Evolutionary conservation across 2,329 filamentous ascomycete species (phyloP), one percentile per base, ranked within the genome.

Genomic region (Fusarium staphyleae): DNA sequence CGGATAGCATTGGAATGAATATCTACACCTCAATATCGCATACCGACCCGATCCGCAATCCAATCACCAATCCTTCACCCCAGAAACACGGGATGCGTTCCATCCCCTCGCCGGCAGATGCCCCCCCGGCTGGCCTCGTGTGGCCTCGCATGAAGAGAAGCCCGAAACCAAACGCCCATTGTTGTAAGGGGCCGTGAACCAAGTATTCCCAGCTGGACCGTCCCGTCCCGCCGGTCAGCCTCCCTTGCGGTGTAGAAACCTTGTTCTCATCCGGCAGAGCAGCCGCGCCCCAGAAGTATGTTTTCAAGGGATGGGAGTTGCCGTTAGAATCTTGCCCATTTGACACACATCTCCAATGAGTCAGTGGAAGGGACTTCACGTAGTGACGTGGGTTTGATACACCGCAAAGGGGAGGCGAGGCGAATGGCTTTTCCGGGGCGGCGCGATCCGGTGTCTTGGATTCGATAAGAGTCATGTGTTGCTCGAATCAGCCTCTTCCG

Each of bases 361-460:
- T 52, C 37, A 26, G 30, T 16, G 9, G 19, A 39, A 33, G 18
- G 16, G 32, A 22, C 5, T 6, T 4, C 28, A 9, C 11, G 28
- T 29, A 29, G 10, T n/a, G 22, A 44, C 7, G 19, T 16, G 19
- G 44, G 30, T 16, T 24, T 18, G 19, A n/a, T 16, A 28, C 40
- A 55, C 12, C 28, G 28, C 28, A 29, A 45, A 34, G 53, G 55
- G 45, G 28, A 15, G 39, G 4, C 4, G 18, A 16, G 26, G 16
- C n/a, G 12, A 12, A 50, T 51, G 36, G 48, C 45, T 44, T 37
- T 28, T 41, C 57, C 36, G 57, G 57, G 33, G 57, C 58, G 58
- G 50, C 46, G 46, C 58, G 54, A 52, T 59, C 58, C 58, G 37
- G 54, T 55, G 58, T 59, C 46, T 62, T 35, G 39, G 47, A 34